These are phyloP conservation scores for Turnera subulata DNA, from an alignment of 345 rosid species.

Conservation along the genomic window DNA sequence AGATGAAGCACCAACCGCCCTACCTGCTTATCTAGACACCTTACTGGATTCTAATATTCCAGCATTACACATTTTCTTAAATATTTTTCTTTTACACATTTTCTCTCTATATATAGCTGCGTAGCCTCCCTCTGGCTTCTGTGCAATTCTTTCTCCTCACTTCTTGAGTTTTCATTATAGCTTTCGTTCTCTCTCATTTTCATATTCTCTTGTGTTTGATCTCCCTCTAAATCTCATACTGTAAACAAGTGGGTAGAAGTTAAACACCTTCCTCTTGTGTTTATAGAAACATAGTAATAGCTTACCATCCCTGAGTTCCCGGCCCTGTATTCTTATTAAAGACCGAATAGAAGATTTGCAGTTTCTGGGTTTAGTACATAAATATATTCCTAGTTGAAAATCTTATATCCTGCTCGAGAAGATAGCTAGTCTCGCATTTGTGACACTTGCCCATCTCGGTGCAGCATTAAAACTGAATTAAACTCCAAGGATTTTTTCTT, in stretches of 20 bases:
- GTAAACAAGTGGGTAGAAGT: not conserved
- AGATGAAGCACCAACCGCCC: no score
- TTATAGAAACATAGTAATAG: no score
- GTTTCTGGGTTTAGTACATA: not conserved
- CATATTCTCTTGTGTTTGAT: not conserved
- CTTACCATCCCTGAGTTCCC: no score
- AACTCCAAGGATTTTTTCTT: not conserved
- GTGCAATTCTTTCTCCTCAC: slow-evolving; percentile 3
- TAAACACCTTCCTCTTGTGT: not conserved
- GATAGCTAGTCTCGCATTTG: not conserved
- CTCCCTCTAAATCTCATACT: not conserved
- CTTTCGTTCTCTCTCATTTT: no score
- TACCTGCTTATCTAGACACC: no score
- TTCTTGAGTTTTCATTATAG: no score
- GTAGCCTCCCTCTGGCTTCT: not conserved
- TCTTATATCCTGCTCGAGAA: not conserved
- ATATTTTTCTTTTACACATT: no score
- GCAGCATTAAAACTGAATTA: no score
- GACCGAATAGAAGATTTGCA: not conserved
- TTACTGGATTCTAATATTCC: not conserved
- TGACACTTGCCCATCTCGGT: not conserved
- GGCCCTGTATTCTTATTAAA: not conserved
- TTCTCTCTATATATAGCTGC: slow-evolving; percentile 19
- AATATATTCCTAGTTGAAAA: not conserved
- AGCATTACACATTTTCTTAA: no score